Base-by-base conservation (phyloP, 1,284 basidiomycete species). In the Rhodotorula sp. region DNA sequence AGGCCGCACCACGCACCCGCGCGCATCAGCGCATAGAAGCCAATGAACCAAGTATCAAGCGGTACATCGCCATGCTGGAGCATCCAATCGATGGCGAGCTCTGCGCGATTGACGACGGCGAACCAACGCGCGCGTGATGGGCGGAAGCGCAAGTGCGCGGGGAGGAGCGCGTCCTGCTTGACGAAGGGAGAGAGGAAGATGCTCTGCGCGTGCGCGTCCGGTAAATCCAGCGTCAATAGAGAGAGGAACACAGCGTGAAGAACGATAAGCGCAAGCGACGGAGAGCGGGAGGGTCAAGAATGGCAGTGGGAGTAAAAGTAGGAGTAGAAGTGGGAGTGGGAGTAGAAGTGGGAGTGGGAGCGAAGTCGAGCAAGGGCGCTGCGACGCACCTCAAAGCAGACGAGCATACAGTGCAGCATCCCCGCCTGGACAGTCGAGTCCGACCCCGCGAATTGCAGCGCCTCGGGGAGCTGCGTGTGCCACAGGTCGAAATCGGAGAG, bases 91-190 rank as follows among this genome's bases (percentile, higher is more conserved):
- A 58, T 58, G 4, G 57, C 29, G 57, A 44, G 39, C 57, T 58
- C n/a, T 15, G 57, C 22, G 46, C 64, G 64, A 10, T 41, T 37
- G 37, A 59, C n/a, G 57, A 54, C 41, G 57, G 37, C 48, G 57
- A 51, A 66, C 64, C 64, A 66, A 21, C 48, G 57, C 17, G 57
- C 57, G 39, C 39, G 57, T 15, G 57, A 58, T 2, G 57, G 57
- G 19, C 57, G 57, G n/a, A 58, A 58, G 39, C 10, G 9, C 15
- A 58, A 19, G 57, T 41, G 39, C n/a, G 57, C 6, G n/a, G 57
- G 57, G 4, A 58, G 39, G n/a, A 29, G n/a, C 17, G 39, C 39
- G 39, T 58, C 57, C 25, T 58, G 57, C 19, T 58, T 58, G n/a
- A 58, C 57, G 39, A 58, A 58, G 3, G 57, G 57, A 0, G 39